phyloP scores from a whole-genome alignment of 2,329 filamentous ascomycete genomes.

The Ophiostoma quercus region DNA sequence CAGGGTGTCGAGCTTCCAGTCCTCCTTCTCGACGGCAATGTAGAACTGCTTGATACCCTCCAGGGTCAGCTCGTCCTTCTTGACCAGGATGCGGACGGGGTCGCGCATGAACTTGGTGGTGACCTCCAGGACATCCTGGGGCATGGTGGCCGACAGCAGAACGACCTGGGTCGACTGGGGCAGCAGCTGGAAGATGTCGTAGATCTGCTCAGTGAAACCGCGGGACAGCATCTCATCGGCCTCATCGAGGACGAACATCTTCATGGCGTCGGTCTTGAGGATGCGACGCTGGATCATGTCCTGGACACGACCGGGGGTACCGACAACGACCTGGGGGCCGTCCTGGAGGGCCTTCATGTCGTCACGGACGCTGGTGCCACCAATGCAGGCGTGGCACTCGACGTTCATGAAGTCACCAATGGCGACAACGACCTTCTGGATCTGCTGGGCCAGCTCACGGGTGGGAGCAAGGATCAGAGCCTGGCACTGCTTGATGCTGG shows the following conservation, averaged over 20 bases:
- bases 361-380: slow-evolving; percentile 94
- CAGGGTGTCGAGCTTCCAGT: slow-evolving; percentile 99
- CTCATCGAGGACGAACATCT: slow-evolving; percentile 99
- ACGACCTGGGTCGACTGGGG: slow-evolving; percentile 98
- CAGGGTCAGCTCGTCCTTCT: slow-evolving; percentile 98
- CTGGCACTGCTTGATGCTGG: slow-evolving; percentile 92
- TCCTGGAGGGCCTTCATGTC: slow-evolving; percentile 98
- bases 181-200: slow-evolving; percentile 99
- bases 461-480: slow-evolving; percentile 96
- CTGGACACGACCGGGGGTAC: slow-evolving; percentile 95
- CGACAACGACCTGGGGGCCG: slow-evolving; percentile 93
- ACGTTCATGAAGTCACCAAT: slow-evolving; percentile 99
- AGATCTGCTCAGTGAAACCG: slow-evolving; percentile 99
- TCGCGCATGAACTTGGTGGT: slow-evolving; percentile 99
- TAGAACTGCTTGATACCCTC: slow-evolving; percentile 99
- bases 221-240: slow-evolving; percentile 99
- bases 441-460: slow-evolving; percentile 97
- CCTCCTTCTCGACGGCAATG: slow-evolving; percentile 99
- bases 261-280: slow-evolving; percentile 95
- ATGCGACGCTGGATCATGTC: slow-evolving; percentile 99
- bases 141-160: slow-evolving; percentile 96
- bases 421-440: slow-evolving; percentile 98
- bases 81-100: slow-evolving; percentile 96
- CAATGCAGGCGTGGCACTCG: slow-evolving; percentile 98
- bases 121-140: slow-evolving; percentile 97